Base-by-base conservation (phyloP, 495 filamentous ascomycete species). In the Tetracladium setigerum region DNA sequence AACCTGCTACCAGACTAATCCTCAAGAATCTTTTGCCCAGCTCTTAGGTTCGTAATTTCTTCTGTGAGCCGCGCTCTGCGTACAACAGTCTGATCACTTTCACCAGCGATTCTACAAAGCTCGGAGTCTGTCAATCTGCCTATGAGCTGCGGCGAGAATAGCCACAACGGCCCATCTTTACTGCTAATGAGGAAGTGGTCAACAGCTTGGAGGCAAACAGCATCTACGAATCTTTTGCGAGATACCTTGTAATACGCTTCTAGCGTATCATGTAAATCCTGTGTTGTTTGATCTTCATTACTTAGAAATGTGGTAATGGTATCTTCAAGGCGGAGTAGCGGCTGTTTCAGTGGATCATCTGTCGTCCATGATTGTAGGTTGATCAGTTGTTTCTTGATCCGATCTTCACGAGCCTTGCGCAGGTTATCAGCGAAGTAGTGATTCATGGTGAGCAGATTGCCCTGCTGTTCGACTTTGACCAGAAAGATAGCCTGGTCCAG, bases 341-440 rank as follows among this genome's bases (percentile, higher is more conserved):
- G 44, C 27, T 47, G 33, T 39, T 30, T 47, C 16, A 39, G 5
- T n/a, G 14, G 7, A 47, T 47, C 30, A 8, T 17, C 37, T 16
- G 46, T 36, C 17, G 4, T 27, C 38, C 46, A 49, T 16, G 38
- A 49, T 33, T 49, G 6, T 18, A 42, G 14, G 19, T 41, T 42
- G 7, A 5, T 18, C 8, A 49, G 38, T 18, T 34, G 36, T 30
- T 5, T 22, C 12, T 15, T 45, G 5, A 35, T 32, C 13, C 24
- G 42, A 16, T 32, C 41, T 44, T 44, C 41, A 10, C 19, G 22
- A 4, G 32, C 41, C 50, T 67, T 66, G 35, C 73, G 53, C 0
- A 77, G 52, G 36, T 67, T 71, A 2, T 73, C 65, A 35, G 62
- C 67, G 36, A 78, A 67, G 43, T 72, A 76, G 43, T 72, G 70